These are phyloP conservation scores for Trichoderma oligosporum DNA, from an alignment of 2,329 filamentous ascomycete species.

Conservation along the genomic window DNA sequence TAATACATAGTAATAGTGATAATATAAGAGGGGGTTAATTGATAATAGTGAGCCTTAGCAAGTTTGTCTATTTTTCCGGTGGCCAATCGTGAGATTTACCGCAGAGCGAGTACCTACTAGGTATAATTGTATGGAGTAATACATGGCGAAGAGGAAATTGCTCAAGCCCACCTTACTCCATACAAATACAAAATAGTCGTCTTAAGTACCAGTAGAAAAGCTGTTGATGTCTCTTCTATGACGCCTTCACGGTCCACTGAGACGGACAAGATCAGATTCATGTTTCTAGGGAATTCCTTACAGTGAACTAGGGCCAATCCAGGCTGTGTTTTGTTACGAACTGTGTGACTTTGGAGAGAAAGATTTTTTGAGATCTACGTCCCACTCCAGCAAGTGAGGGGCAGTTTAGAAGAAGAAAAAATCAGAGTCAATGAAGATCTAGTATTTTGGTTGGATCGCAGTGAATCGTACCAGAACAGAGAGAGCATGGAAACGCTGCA, in stretches of 20 bases:
- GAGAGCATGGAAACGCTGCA: neutral
- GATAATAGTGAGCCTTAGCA: too few relatives aligned
- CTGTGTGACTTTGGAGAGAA: neutral
- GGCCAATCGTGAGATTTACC: too few relatives aligned
- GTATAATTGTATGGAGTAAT: too few relatives aligned
- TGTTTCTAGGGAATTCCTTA: neutral
- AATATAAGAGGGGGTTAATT: too few relatives aligned
- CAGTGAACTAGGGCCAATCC: neutral
- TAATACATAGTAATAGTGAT: too few relatives aligned
- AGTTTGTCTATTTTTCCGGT: too few relatives aligned
- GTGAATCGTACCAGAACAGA: neutral
- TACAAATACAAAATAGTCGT: too few relatives aligned
- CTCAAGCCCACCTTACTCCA: neutral
- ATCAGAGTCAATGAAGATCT: too few relatives aligned
- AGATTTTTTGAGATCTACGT: neutral
- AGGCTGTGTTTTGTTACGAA: neutral
- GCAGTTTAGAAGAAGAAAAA: neutral
- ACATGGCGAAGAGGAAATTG: slow-evolving; percentile 10
- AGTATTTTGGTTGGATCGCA: slow-evolving; percentile 11
- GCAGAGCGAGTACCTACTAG: too few relatives aligned
- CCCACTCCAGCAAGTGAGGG: neutral
- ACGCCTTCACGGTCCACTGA: neutral
- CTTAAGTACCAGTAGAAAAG: neutral
- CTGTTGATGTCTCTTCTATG: slow-evolving; percentile 1
- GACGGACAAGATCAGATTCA: neutral